Conservation (phyloP, 805 yeast genomes). For the Saccharomycopsis microspora region DNA sequence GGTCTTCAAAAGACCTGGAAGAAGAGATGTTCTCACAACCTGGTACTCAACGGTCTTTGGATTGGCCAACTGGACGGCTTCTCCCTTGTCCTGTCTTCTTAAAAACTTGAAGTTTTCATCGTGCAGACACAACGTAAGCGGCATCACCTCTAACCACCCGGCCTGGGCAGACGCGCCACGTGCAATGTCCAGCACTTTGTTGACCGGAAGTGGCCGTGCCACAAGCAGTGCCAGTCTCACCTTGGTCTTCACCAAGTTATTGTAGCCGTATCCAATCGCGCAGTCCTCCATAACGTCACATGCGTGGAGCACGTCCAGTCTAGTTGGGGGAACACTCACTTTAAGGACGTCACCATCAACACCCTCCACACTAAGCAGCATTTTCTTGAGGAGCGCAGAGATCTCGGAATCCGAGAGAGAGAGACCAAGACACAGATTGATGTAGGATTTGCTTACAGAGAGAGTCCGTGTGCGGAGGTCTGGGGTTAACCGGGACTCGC, state of each 20-base stretch:
- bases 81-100: conserved; percentile 58
- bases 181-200: conserved; percentile 82
- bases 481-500: conserved; percentile 68
- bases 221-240: conserved; percentile 71
- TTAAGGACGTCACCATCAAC: conserved; percentile 36
- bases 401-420: conserved; percentile 59
- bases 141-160: conserved; percentile 93
- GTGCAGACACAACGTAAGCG: conserved; percentile 89
- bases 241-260: conserved; percentile 69
- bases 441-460: conserved; percentile 69
- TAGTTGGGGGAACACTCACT: conserved; percentile 79
- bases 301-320: conserved; percentile 92
- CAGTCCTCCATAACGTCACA: conserved; percentile 99
- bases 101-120: conserved; percentile 92
- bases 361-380: conserved; percentile 65
- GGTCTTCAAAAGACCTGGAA: conserved; percentile 93
- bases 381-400: conserved; percentile 53
- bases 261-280: conserved; percentile 92
- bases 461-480: conserved; percentile 53
- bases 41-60: conserved; percentile 96
- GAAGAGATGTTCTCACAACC: conserved; percentile 89
- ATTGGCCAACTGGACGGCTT: conserved; percentile 83
- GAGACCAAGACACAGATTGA: conserved; percentile 90
- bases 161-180: conserved; percentile 88
- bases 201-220: conserved; percentile 83